Conservation (phyloP, 2,329 filamentous ascomycete species). For the Calonectria henricotiae region DNA sequence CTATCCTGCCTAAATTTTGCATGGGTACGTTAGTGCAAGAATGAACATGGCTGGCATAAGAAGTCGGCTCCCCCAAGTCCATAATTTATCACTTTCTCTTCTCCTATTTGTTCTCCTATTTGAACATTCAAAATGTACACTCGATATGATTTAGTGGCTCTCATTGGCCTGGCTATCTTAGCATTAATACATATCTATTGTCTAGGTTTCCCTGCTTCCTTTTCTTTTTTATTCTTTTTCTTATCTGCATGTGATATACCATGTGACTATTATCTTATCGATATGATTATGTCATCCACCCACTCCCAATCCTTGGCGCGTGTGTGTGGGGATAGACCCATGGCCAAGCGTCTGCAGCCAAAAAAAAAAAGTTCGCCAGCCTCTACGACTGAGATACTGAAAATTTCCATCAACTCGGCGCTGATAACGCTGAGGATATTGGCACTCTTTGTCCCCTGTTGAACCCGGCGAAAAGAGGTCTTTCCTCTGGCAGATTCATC, state of each 20-base stretch:
- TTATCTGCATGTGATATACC: conserved; percentile 45
- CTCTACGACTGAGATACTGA: conserved; percentile 53
- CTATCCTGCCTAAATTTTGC: too few species aligned
- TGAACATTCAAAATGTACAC: too few species aligned
- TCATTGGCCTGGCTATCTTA: too few species aligned
- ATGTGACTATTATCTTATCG: conserved; percentile 47
- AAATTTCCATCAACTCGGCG: conserved; percentile 55
- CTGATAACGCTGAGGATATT: conserved; percentile 47
- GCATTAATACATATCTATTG: too few species aligned
- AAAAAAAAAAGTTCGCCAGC: conserved; percentile 59
- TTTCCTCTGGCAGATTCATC: neutral
- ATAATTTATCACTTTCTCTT: too few species aligned
- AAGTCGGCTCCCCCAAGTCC: too few species aligned
- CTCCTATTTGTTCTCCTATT: too few species aligned
- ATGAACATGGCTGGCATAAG: too few species aligned
- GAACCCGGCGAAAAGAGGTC: neutral
- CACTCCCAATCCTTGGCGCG: conserved; percentile 11
- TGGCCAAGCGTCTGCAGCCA: conserved; percentile 41
- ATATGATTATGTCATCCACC: conserved; percentile 47
- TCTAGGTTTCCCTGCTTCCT: too few species aligned
- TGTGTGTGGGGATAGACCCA: conserved; percentile 44
- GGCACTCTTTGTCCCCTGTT: conserved; percentile 18
- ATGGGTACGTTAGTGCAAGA: too few species aligned
- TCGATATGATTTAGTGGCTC: too few species aligned
- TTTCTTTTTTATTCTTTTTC: too few species aligned